phyloP scores from a whole-genome alignment of 2,329 filamentous ascomycete species.

The Aspergillus eucalypticola region DNA sequence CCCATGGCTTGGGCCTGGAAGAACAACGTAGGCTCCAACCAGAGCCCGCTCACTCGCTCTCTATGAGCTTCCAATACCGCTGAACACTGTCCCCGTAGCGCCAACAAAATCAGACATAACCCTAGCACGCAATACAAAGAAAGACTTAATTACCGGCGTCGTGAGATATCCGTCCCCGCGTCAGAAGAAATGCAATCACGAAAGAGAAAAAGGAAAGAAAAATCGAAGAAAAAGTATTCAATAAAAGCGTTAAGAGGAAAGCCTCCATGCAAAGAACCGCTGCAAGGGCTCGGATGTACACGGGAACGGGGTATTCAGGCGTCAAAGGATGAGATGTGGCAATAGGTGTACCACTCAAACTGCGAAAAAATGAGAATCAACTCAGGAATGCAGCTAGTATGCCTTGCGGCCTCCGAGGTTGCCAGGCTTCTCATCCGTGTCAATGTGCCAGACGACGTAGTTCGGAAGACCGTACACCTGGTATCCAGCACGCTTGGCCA shows the following conservation, averaged over 20 bases:
- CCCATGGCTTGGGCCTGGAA: constrained; percentile 1
- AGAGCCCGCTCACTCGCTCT: constrained; percentile 21
- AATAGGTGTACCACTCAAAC: neutral
- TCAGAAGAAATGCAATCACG: constrained; percentile 19
- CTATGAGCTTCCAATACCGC: constrained; percentile 31
- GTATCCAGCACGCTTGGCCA: constrained; percentile 96
- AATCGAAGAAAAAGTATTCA: constrained; percentile 16
- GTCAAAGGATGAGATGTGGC: constrained; percentile 7
- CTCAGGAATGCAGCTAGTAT: constrained; percentile 29
- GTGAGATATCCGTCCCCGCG: constrained; percentile 33
- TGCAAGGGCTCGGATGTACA: constrained; percentile 20
- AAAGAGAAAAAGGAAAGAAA: constrained; percentile 16
- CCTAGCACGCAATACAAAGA: constrained; percentile 35
- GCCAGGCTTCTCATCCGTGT: constrained; percentile 90
- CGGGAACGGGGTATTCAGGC: constrained; percentile 18
- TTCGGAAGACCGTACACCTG: constrained; percentile 90
- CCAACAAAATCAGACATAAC: constrained; percentile 32
- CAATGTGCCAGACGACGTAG: constrained; percentile 98
- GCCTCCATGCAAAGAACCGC: constrained; percentile 15
- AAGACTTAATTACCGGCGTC: constrained; percentile 37
- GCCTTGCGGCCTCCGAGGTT: constrained; percentile 57
- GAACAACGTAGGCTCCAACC: constrained; percentile 18
- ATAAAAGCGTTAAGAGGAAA: constrained; percentile 18
- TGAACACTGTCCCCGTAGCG: constrained; percentile 39
- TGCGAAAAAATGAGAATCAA: constrained; percentile 6